Evolutionary conservation across 306 rosid species (phyloP).

Genomic region (Cicer cuneatum): DNA sequence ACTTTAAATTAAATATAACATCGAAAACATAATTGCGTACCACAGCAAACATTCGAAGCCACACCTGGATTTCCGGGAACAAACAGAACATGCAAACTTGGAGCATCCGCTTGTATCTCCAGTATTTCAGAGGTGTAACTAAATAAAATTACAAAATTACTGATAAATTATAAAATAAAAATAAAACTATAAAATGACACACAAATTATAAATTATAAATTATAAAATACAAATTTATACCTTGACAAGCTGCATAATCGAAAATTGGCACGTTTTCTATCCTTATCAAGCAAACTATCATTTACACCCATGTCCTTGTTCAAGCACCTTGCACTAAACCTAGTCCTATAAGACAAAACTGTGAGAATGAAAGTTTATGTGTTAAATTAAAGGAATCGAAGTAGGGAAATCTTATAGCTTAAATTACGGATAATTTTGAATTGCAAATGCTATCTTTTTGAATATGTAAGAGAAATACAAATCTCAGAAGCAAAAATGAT

Average conservation of each 20-base stretch:
- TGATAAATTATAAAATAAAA: not conserved
- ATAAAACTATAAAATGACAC: not conserved
- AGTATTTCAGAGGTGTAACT: constrained; percentile 73
- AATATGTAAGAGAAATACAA: constrained; percentile 22
- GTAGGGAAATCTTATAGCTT: not conserved
- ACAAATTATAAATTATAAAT: not conserved
- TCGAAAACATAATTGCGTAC: not conserved
- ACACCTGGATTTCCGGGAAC: constrained; percentile 95
- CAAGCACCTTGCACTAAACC: constrained; percentile 45
- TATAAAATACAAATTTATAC: constrained; percentile 45
- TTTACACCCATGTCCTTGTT: constrained; percentile 52
- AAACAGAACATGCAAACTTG: constrained; percentile 71
- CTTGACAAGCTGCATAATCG: constrained; percentile 74
- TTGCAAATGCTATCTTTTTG: not conserved
- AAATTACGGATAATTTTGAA: not conserved
- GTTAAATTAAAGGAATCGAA: not conserved
- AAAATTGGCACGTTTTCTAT: constrained; percentile 59
- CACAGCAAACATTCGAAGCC: not conserved
- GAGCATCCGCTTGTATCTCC: constrained; percentile 81
- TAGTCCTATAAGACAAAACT: constrained; percentile 46
- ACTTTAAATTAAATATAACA: constrained; percentile 1
- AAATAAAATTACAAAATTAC: constrained; percentile 30
- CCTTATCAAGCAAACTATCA: constrained; percentile 43
- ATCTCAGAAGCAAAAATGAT: not conserved
- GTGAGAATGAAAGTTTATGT: not conserved